phyloP scores from a whole-genome alignment of 2,329 filamentous ascomycete genomes.

The Penicillium concentricum region DNA sequence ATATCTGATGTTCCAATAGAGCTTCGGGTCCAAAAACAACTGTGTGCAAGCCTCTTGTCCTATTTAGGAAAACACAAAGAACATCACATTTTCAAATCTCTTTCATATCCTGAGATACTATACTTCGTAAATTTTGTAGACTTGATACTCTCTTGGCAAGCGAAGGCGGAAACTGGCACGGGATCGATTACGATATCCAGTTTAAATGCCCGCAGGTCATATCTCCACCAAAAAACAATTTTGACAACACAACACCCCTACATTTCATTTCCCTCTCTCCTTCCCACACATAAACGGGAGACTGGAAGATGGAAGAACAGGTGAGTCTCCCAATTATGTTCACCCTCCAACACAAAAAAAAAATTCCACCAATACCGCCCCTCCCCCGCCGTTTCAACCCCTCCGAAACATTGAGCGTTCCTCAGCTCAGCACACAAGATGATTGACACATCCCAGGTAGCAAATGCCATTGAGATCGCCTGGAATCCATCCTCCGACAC shows the following conservation, averaged over 20 bases:
- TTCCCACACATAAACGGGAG: conserved; percentile 31
- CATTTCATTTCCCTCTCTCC: conserved; percentile 22
- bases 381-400: conserved; percentile 16
- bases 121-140: neutral
- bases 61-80: conserved; percentile 15
- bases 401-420: conserved; percentile 2
- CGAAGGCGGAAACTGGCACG: conserved; percentile 24
- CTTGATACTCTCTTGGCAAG: conserved; percentile 7
- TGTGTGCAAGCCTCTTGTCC: conserved; percentile 19
- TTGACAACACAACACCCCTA: conserved; percentile 26
- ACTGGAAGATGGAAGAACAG: conserved; percentile 47
- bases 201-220: conserved; percentile 6
- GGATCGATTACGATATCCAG: conserved; percentile 27
- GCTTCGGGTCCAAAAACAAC: neutral
- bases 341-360: conserved; percentile 4
- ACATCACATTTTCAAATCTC: neutral
- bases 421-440: conserved; percentile 8
- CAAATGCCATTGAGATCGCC: conserved; percentile 93
- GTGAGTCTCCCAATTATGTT: conserved; percentile 26
- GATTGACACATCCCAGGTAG: conserved; percentile 60
- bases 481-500: conserved; percentile 77
- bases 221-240: conserved; percentile 28
- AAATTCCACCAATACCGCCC: conserved; percentile 11
- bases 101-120: neutral
- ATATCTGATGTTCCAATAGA: neutral